Percentiles rank a stretch among this genome's conserved stretches.
These are phyloP conservation scores for Claviceps pazoutovae DNA, from an alignment of 2,329 filamentous ascomycete genomes.

Conservation along the genomic window DNA sequence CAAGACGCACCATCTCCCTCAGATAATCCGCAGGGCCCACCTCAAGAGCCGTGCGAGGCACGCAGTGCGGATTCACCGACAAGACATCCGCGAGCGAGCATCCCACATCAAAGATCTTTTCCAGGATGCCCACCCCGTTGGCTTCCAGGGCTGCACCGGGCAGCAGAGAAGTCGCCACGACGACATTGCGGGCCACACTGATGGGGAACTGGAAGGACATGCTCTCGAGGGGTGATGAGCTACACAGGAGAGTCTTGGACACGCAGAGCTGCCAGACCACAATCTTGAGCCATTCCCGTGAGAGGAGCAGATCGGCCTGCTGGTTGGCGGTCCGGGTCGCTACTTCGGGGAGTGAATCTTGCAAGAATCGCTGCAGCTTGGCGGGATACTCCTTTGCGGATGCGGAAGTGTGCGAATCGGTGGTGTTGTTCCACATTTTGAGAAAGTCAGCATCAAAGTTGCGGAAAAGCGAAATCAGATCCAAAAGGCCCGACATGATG, in stretches of 20 bases:
- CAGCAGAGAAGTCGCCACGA: constrained; percentile 11
- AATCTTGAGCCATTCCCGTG: constrained; percentile 14
- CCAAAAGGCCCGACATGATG: constrained; percentile 17
- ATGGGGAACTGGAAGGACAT: constrained; percentile 16
- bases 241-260: constrained; percentile 10
- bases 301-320: constrained; percentile 14
- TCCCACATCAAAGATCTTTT: constrained; percentile 21
- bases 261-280: constrained; percentile 17
- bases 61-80: constrained; percentile 1
- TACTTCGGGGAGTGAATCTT: constrained; percentile 4
- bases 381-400: constrained; percentile 4
- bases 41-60: constrained; percentile 1
- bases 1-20: constrained; percentile 1
- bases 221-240: constrained; percentile 7
- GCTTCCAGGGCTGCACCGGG: constrained; percentile 16
- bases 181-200: constrained; percentile 13
- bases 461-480: constrained; percentile 15
- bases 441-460: constrained; percentile 16
- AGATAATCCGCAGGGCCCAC: constrained; percentile 1
- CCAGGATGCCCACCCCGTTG: constrained; percentile 19
- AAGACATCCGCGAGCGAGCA: constrained; percentile 17
- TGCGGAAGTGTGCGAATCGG: background rate
- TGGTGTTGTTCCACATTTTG: constrained; percentile 13
- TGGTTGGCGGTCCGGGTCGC: constrained; percentile 9
- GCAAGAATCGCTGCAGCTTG: constrained; percentile 7